Conservation (phyloP, 148 eudicot species). For the Fagopyrum homotropicum region DNA sequence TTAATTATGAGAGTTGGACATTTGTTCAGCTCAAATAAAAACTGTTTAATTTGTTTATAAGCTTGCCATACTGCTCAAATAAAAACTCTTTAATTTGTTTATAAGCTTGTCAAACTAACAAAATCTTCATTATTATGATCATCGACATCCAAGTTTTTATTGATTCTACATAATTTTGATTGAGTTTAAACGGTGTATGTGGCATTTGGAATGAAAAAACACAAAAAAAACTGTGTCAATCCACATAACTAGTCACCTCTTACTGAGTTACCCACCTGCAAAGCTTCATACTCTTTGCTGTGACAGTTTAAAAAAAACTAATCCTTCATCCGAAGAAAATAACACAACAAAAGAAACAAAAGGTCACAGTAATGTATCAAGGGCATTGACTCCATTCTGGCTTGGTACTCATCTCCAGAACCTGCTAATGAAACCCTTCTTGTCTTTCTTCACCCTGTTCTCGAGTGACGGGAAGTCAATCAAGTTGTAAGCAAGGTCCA, state of each 20-base stretch:
- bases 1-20: no score
- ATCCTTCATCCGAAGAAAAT: background rate
- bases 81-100: no score
- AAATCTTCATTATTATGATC: no score
- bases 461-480: constrained; percentile 89
- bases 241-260: background rate
- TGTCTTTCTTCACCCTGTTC: constrained; percentile 70
- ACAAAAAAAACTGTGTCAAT: background rate
- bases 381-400: background rate
- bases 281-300: background rate
- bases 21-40: no score
- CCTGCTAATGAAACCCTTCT: constrained; percentile 61
- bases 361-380: background rate
- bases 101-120: no score
- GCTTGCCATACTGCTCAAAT: no score
- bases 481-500: constrained; percentile 70
- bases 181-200: no score
- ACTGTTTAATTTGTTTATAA: no score
- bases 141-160: no score
- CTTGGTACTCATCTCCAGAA: constrained; percentile 50
- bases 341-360: background rate
- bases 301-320: background rate
- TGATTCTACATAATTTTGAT: no score
- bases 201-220: background rate
- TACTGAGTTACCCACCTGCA: background rate